Conservation (phyloP, 179 eudicot species). For the Dionaea muscipula region DNA sequence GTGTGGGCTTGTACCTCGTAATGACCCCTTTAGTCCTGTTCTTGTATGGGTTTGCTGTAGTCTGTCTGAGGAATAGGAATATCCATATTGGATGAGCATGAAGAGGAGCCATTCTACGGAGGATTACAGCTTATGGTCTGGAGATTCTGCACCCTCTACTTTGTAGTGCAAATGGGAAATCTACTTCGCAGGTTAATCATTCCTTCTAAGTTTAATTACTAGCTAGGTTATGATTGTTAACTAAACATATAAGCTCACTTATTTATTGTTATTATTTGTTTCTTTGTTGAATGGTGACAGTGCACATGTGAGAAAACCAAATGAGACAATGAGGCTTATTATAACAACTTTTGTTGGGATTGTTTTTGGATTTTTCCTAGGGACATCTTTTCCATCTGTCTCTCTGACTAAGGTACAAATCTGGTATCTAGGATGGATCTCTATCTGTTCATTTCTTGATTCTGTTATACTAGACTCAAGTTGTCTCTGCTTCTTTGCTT, state of each 20-base stretch:
- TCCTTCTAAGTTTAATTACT: background rate
- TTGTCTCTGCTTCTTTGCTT: background rate
- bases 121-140: constrained; percentile 13
- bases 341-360: constrained; percentile 55
- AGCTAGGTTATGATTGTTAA: background rate
- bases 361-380: constrained; percentile 65
- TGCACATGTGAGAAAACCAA: constrained; percentile 32
- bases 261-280: background rate
- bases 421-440: background rate
- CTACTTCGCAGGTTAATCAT: constrained; percentile 30
- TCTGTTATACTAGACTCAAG: no score
- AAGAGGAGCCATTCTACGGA: constrained; percentile 16
- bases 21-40: background rate
- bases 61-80: constrained; percentile 6
- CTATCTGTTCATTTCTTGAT: background rate
- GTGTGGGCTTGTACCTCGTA: no score
- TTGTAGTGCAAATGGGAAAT: constrained; percentile 20
- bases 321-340: constrained; percentile 49
- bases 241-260: background rate
- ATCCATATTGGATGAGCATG: constrained; percentile 21
- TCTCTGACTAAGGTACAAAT: constrained; percentile 46
- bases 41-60: background rate
- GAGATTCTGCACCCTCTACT: constrained; percentile 13
- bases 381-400: constrained; percentile 49
- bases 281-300: constrained; percentile 23